phyloP scores from a whole-genome alignment of 148 eudicot genomes.

The Spergularia marina region DNA sequence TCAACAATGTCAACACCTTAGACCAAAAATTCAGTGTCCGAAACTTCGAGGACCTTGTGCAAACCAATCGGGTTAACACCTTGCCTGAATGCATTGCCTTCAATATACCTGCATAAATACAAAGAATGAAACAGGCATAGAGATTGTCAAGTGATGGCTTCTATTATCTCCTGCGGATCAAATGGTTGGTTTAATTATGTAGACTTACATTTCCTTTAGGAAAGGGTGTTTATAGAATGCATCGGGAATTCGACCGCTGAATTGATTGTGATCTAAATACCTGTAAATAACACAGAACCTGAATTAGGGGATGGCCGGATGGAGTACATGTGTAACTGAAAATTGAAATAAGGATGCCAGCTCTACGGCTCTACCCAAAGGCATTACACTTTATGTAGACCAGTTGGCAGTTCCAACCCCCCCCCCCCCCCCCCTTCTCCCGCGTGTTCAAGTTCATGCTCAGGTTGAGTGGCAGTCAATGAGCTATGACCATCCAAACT shows the following conservation, averaged over 20 bases:
- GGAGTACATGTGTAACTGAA: neutral
- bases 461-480: no score
- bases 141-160: neutral
- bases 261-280: constrained; percentile 96
- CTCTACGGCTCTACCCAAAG: neutral
- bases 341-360: neutral
- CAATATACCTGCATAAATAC: constrained; percentile 67
- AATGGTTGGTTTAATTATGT: neutral
- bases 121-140: neutral
- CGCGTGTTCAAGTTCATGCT: no score
- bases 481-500: no score
- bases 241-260: constrained; percentile 89
- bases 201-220: constrained; percentile 82
- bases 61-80: constrained; percentile 89
- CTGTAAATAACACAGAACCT: constrained; percentile 36
- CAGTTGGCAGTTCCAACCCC: no score
- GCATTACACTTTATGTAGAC: neutral
- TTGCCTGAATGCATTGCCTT: constrained; percentile 76
- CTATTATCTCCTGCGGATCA: neutral
- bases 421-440: no score
- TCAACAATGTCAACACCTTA: constrained; percentile 20
- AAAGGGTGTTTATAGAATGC: constrained; percentile 91
- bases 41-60: constrained; percentile 86
- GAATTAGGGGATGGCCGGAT: neutral
- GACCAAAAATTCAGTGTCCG: constrained; percentile 75